Percentiles rank a stretch among this genome's conserved stretches.
Evolutionary conservation across 345 rosid species (phyloP).

Genomic region (Melastoma malabathricum): DNA sequence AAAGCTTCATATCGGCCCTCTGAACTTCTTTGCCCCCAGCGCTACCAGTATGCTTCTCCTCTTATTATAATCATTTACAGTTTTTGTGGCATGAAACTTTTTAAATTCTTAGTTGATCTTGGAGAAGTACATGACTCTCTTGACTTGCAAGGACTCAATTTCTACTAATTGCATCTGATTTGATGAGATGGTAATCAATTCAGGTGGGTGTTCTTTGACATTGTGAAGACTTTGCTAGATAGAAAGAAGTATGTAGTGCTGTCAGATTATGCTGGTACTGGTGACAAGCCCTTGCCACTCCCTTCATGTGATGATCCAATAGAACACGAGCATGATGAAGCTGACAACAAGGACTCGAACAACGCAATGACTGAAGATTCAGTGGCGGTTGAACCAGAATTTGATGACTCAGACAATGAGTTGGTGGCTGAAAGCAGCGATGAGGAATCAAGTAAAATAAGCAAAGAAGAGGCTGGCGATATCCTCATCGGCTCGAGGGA

Average conservation of each 20-base stretch:
- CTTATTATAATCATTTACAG: neutral
- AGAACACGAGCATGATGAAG: conserved; percentile 26
- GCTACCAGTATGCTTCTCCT: conserved; percentile 50
- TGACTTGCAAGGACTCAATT: no score
- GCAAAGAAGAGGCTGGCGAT: conserved; percentile 28
- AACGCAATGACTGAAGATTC: conserved; percentile 28
- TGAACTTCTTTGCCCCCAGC: conserved; percentile 94
- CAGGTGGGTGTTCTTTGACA: conserved; percentile 86
- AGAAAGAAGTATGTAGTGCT: conserved; percentile 50
- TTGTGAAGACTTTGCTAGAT: conserved; percentile 61
- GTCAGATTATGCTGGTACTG: conserved; percentile 39
- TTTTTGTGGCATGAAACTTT: neutral
- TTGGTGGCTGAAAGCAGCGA: conserved; percentile 18
- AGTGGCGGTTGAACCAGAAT: conserved; percentile 31
- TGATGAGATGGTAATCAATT: neutral
- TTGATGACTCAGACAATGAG: conserved; percentile 37
- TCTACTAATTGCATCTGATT: neutral
- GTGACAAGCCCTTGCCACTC: conserved; percentile 21
- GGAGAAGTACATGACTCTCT: no score
- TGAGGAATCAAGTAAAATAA: conserved; percentile 11
- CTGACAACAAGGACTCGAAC: conserved; percentile 21
- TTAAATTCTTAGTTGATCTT: neutral
- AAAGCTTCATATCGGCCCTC: conserved; percentile 90
- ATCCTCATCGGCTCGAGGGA: conserved; percentile 32
- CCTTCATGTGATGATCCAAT: conserved; percentile 20